Conservation (phyloP, 495 filamentous ascomycete genomes). For the Sabuloglossum arenarium region DNA sequence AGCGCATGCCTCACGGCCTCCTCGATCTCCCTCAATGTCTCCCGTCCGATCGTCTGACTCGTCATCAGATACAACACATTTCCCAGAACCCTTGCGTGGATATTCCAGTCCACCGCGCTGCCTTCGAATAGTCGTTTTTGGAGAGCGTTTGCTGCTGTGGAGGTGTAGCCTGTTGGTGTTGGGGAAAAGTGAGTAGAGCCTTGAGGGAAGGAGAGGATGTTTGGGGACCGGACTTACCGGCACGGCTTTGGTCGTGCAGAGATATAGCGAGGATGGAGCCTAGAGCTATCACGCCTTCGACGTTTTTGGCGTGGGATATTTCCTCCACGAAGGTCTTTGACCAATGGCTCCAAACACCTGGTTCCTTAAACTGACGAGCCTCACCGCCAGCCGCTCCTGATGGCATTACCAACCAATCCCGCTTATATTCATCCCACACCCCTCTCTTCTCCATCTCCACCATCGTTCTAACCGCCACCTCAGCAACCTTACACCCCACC, state of each 20-base stretch:
- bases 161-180: constrained; percentile 34
- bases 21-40: constrained; percentile 29
- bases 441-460: constrained; percentile 28
- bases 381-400: constrained; percentile 1
- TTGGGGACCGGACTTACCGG: constrained; percentile 19
- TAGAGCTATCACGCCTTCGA: constrained; percentile 45
- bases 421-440: constrained; percentile 26
- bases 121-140: constrained; percentile 28
- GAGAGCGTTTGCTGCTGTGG: constrained; percentile 37
- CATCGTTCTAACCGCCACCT: constrained; percentile 34
- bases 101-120: constrained; percentile 24
- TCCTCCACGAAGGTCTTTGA: constrained; percentile 29
- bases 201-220: background rate
- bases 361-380: background rate
- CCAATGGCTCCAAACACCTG: constrained; percentile 48
- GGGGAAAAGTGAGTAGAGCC: background rate
- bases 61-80: constrained; percentile 67
- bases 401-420: constrained; percentile 19
- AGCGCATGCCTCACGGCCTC: background rate
- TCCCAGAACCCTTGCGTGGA: constrained; percentile 54
- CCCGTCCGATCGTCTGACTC: constrained; percentile 33
- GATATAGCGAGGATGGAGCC: constrained; percentile 50
- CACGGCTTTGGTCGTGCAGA: constrained; percentile 22
- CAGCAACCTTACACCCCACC: constrained; percentile 51
- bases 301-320: constrained; percentile 28